These are phyloP conservation scores for Asterophora lycoperdoides DNA, from an alignment of 768 basidiomycete species.

Conservation along the genomic window DNA sequence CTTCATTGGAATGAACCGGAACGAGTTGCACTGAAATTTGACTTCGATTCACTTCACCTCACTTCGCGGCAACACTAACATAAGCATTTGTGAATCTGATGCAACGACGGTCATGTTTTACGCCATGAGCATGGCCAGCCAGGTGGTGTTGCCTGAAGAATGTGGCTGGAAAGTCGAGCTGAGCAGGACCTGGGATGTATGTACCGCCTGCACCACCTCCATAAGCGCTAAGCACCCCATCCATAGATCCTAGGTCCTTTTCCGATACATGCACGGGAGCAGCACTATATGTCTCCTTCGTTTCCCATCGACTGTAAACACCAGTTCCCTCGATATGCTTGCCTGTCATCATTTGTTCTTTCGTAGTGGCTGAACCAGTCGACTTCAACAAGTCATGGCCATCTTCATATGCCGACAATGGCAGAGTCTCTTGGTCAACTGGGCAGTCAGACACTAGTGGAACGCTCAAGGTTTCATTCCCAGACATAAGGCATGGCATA, in stretches of 20 bases:
- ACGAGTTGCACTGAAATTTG: too few relatives aligned
- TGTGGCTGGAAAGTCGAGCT: conserved; percentile 20
- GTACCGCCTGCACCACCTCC: conserved; percentile 6
- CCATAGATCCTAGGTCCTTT: conserved; percentile 75
- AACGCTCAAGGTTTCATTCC: conserved; percentile 58
- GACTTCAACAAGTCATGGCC: conserved; percentile 51
- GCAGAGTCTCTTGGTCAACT: conserved; percentile 54
- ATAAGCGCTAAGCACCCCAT: conserved; percentile 2
- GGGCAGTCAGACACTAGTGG: conserved; percentile 39
- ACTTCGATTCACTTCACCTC: too few relatives aligned
- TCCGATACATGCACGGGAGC: conserved; percentile 79
- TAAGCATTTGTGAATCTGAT: too few relatives aligned
- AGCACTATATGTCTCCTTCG: conserved; percentile 75
- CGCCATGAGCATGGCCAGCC: conserved; percentile 4
- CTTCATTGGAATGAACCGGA: too few relatives aligned
- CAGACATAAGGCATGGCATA: conserved; percentile 47
- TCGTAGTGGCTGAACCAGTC: conserved; percentile 47
- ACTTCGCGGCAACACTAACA: too few relatives aligned
- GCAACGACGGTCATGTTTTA: not conserved
- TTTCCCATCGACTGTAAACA: conserved; percentile 63
- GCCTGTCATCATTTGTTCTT: conserved; percentile 8
- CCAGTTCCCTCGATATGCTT: not conserved
- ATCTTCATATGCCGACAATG: conserved; percentile 66
- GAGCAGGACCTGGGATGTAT: conserved; percentile 36
- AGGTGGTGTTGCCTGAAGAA: conserved; percentile 2